These are phyloP conservation scores for Verticillium klebahnii DNA, from an alignment of 2,329 filamentous ascomycete genomes.

Conservation along the genomic window DNA sequence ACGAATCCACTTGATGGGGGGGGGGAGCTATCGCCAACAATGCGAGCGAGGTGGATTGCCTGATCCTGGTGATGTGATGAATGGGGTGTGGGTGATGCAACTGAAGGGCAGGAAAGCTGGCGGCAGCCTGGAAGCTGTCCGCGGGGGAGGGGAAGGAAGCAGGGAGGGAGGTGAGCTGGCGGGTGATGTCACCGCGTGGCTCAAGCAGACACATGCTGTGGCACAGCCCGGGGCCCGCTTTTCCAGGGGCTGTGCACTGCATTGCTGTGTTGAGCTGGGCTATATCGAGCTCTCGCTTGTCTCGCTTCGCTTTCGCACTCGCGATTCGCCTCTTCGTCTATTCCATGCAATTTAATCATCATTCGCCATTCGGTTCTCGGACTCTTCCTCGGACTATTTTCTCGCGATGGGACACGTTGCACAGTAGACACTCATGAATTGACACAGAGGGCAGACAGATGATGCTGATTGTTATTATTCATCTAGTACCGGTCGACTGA, in stretches of 20 bases:
- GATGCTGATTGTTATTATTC: not conserved
- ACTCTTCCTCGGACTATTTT: not conserved
- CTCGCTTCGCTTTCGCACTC: not conserved
- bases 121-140: too few relatives aligned
- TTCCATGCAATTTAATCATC: not conserved
- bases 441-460: not conserved
- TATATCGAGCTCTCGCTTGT: too few relatives aligned
- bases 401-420: not conserved
- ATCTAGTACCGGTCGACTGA: not conserved
- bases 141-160: too few relatives aligned
- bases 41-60: not conserved
- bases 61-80: not conserved
- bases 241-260: not conserved
- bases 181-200: slow-evolving; percentile 2
- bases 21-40: not conserved
- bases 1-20: not conserved
- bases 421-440: not conserved
- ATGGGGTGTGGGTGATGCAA: not conserved
- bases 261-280: not conserved
- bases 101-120: too few relatives aligned
- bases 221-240: not conserved
- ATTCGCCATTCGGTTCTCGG: not conserved
- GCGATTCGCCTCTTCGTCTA: not conserved
- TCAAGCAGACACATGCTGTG: not conserved
- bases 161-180: not conserved